phyloP scores from a whole-genome alignment of 495 filamentous ascomycete genomes.

The Tuber microsphaerosporum region DNA sequence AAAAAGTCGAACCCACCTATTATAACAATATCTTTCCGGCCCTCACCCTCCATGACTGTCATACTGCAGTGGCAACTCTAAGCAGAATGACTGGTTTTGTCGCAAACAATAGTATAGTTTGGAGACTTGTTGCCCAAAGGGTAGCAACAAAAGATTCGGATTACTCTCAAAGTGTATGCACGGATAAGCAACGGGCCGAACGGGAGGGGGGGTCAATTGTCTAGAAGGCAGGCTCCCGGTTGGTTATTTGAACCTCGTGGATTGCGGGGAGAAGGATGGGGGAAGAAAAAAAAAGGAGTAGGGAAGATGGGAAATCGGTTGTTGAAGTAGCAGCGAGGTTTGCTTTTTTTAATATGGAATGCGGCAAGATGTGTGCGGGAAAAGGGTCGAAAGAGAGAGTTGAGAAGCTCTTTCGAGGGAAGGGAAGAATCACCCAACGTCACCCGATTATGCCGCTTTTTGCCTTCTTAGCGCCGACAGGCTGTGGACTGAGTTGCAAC shows the following conservation, averaged over 20 bases:
- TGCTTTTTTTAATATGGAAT: not conserved
- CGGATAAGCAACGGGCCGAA: not conserved
- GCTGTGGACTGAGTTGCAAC: not conserved
- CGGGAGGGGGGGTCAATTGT: not conserved
- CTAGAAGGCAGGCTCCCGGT: not conserved
- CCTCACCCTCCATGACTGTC: constrained; percentile 28
- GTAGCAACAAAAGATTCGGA: not conserved
- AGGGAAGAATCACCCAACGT: constrained; percentile 36
- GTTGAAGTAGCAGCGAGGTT: constrained; percentile 24
- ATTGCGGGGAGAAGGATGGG: not conserved
- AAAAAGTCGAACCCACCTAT: constrained; percentile 32
- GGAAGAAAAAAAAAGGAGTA: constrained; percentile 14
- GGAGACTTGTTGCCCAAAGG: not conserved
- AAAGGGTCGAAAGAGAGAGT: constrained; percentile 1
- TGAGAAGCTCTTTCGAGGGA: constrained; percentile 18
- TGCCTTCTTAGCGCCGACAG: constrained; percentile 14
- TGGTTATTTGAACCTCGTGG: not conserved
- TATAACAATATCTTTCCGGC: constrained; percentile 38
- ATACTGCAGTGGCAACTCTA: constrained; percentile 8
- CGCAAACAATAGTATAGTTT: not conserved
- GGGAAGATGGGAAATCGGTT: constrained; percentile 13
- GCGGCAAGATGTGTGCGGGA: not conserved
- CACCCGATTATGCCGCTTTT: constrained; percentile 23
- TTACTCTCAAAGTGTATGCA: not conserved
- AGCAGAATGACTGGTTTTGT: not conserved